A percentile compares a stretch with the other conserved stretches of the same genome.
Conservation (phyloP, 495 filamentous ascomycete genomes). For the Rhypophila decipiens region DNA sequence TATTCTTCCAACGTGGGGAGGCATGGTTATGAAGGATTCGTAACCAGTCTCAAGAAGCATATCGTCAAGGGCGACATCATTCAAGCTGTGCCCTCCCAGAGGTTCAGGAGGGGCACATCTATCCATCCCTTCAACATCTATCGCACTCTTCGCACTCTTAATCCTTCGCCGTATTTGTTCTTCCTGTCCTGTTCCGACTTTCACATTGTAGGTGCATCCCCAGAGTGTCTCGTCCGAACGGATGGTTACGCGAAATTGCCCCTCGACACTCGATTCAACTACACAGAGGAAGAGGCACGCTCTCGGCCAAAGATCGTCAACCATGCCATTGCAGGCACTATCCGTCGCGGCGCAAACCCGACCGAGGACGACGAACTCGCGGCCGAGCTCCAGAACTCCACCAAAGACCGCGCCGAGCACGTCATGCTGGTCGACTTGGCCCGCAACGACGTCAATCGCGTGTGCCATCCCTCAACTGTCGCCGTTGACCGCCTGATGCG, state of each 20-base stretch:
- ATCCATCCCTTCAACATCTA: slow-evolving; percentile 99
- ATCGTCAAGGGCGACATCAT: slow-evolving; percentile 91
- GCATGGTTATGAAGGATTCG: slow-evolving; percentile 80
- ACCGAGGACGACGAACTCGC: slow-evolving; percentile 80
- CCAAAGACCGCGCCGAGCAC: slow-evolving; percentile 95
- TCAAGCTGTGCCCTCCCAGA: slow-evolving; percentile 91
- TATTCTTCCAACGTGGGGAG: slow-evolving; percentile 93
- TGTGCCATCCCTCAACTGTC: slow-evolving; percentile 85
- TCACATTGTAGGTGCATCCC: slow-evolving; percentile 90
- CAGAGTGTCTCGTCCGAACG: slow-evolving; percentile 86
- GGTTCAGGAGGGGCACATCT: slow-evolving; percentile 79
- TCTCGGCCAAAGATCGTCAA: slow-evolving; percentile 77
- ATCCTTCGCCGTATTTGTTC: slow-evolving; percentile 95
- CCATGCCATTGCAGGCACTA: slow-evolving; percentile 94
- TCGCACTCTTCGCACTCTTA: slow-evolving; percentile 88
- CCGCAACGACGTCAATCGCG: slow-evolving; percentile 91
- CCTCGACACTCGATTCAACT: slow-evolving; percentile 19
- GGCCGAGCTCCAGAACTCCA: slow-evolving; percentile 63
- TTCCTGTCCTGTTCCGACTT: slow-evolving; percentile 87
- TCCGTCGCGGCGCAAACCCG: slow-evolving; percentile 71
- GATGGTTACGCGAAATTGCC: slow-evolving; percentile 43
- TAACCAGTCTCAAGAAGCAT: slow-evolving; percentile 74
- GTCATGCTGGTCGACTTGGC: slow-evolving; percentile 99
- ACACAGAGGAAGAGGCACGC: slow-evolving; percentile 15
- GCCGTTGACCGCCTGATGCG: slow-evolving; percentile 91